Conservation (phyloP, 371 early-diverging fungal genomes). For the Vairimorpha necatrix region DNA sequence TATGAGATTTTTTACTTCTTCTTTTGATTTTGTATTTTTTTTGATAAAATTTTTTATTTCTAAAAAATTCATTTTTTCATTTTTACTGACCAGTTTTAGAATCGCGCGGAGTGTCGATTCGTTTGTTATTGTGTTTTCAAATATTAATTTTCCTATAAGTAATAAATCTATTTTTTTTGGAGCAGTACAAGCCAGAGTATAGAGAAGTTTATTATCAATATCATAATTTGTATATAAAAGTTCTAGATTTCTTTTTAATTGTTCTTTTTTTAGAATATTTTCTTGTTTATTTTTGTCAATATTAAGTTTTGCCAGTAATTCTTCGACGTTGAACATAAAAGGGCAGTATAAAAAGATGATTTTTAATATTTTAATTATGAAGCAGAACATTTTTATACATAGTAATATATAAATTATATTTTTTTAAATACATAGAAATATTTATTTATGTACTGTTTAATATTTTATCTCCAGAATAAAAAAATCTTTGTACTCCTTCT, state of each 20-base stretch:
- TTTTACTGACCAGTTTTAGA: slow-evolving; percentile 15
- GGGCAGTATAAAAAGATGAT: not conserved
- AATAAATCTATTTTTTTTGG: slow-evolving; percentile 40
- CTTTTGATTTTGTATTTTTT: slow-evolving; percentile 19
- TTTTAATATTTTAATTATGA: not conserved
- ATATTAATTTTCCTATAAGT: slow-evolving; percentile 27
- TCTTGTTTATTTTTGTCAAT: slow-evolving; percentile 40
- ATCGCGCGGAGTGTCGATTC: slow-evolving; percentile 46
- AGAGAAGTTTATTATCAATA: slow-evolving; percentile 42
- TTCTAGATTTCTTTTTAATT: slow-evolving; percentile 43
- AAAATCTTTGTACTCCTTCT: slow-evolving; percentile 77
- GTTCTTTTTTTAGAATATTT: slow-evolving; percentile 45
- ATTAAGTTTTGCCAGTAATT: slow-evolving; percentile 39
- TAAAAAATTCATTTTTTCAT: not conserved
- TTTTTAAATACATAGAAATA: too few species aligned
- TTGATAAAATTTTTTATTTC: slow-evolving; percentile 33
- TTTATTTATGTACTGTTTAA: slow-evolving; percentile 8
- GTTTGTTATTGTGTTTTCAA: slow-evolving; percentile 30
- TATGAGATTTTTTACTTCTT: slow-evolving; percentile 27
- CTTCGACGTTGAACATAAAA: slow-evolving; percentile 24
- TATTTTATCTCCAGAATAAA: slow-evolving; percentile 72
- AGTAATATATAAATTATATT: not conserved
- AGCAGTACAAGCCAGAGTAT: slow-evolving; percentile 48
- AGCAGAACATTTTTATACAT: not conserved
- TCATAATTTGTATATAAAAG: slow-evolving; percentile 2